These are phyloP conservation scores for Lichtheimia hyalospora DNA, from an alignment of 371 early-diverging fungal genomes.

Conservation along the genomic window DNA sequence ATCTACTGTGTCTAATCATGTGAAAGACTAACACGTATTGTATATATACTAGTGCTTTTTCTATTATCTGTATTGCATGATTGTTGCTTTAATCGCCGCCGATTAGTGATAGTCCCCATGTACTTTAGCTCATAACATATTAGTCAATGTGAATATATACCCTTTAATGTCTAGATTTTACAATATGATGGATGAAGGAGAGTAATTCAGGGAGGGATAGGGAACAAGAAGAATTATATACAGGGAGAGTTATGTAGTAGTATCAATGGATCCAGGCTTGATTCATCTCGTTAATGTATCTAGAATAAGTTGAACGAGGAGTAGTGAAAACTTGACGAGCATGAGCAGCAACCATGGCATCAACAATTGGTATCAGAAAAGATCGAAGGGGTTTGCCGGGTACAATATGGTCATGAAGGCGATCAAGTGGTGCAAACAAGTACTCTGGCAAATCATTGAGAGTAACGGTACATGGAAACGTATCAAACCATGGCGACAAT, in stretches of 20 bases:
- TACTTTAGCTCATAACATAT: too few species aligned
- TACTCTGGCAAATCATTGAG: slow-evolving; percentile 30
- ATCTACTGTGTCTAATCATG: too few species aligned
- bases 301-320: slow-evolving; percentile 47
- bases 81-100: slow-evolving; percentile 66
- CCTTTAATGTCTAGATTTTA: neutral
- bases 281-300: slow-evolving; percentile 37
- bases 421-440: slow-evolving; percentile 28
- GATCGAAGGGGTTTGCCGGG: slow-evolving; percentile 28
- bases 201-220: neutral
- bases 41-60: slow-evolving; percentile 68
- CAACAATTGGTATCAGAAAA: slow-evolving; percentile 36
- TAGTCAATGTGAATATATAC: too few species aligned
- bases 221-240: neutral
- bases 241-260: neutral
- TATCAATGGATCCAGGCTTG: slow-evolving; percentile 20
- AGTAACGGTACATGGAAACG: slow-evolving; percentile 37
- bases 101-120: slow-evolving; percentile 16
- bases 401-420: slow-evolving; percentile 20
- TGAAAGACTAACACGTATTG: neutral
- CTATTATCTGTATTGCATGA: slow-evolving; percentile 84
- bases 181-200: neutral
- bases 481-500: slow-evolving; percentile 31
- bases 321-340: slow-evolving; percentile 30
- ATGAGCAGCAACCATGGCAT: slow-evolving; percentile 49